Conservation (phyloP, 2,329 filamentous ascomycete species). For the Aotearoamyces nothofagi region DNA sequence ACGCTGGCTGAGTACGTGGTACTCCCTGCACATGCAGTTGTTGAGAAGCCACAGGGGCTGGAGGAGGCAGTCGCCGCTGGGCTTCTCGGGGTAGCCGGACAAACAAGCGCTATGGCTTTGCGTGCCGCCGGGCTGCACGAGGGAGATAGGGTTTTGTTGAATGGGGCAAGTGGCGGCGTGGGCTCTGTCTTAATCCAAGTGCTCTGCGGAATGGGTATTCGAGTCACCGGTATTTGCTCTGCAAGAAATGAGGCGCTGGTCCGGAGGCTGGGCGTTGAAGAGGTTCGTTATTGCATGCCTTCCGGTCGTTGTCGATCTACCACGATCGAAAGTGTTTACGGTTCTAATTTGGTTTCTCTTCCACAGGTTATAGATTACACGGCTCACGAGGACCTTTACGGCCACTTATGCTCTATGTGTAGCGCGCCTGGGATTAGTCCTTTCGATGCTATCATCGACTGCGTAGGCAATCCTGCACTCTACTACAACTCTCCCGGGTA, state of each 20-base stretch:
- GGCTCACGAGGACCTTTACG: slow-evolving; percentile 1
- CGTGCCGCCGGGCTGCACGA: slow-evolving; percentile 2
- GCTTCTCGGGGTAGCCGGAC: not conserved
- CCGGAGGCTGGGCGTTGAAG: slow-evolving; percentile 4
- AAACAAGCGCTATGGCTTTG: slow-evolving; percentile 4
- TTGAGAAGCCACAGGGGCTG: slow-evolving; percentile 1
- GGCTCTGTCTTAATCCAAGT: slow-evolving; percentile 4
- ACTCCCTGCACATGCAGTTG: too few relatives aligned
- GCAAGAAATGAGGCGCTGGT: slow-evolving; percentile 5
- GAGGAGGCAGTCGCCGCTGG: slow-evolving; percentile 1
- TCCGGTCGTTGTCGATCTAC: not conserved
- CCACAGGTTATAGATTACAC: slow-evolving; percentile 2
- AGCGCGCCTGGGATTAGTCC: slow-evolving; percentile 3
- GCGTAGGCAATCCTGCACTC: slow-evolving; percentile 5
- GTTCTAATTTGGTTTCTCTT: not conserved
- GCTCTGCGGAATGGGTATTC: slow-evolving; percentile 4
- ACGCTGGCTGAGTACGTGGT: slow-evolving; percentile 3
- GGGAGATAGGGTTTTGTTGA: slow-evolving; percentile 4
- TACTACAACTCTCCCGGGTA: slow-evolving; percentile 5
- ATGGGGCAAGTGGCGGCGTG: slow-evolving; percentile 5
- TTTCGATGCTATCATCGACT: slow-evolving; percentile 5
- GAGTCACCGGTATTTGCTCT: slow-evolving; percentile 3
- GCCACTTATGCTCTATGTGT: slow-evolving; percentile 4
- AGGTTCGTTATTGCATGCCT: slow-evolving; percentile 1
- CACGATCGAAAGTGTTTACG: not conserved